These are phyloP conservation scores for Alternaria solani DNA, from an alignment of 2,329 filamentous ascomycete genomes.

Conservation along the genomic window DNA sequence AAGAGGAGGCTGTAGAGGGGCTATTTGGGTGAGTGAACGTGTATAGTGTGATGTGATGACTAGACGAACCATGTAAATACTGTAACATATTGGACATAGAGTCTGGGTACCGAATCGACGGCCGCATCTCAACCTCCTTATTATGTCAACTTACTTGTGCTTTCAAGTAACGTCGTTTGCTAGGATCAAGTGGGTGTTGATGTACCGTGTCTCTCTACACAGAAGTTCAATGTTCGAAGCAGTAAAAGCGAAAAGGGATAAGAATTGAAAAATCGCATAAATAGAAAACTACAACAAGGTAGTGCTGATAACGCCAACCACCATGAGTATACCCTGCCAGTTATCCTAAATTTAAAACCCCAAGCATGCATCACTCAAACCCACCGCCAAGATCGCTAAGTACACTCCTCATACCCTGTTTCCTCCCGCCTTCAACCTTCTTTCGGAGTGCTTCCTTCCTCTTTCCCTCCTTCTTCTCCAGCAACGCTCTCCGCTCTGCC, in stretches of 20 bases:
- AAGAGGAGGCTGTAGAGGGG: slow-evolving; percentile 85
- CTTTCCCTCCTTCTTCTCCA: slow-evolving; percentile 62
- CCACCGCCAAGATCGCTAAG: slow-evolving; percentile 43
- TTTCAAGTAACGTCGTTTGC: background rate
- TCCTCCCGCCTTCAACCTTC: slow-evolving; percentile 48
- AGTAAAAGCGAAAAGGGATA: background rate
- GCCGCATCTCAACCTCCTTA: background rate
- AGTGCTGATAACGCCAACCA: background rate
- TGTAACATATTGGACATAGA: slow-evolving; percentile 12
- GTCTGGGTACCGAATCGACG: background rate
- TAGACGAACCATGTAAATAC: background rate
- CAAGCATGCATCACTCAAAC: slow-evolving; percentile 41
- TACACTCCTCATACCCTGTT: slow-evolving; percentile 43
- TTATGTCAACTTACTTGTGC: too few species aligned
- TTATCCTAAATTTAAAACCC: background rate
- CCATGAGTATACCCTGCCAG: background rate
- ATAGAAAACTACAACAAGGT: background rate
- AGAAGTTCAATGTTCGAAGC: background rate
- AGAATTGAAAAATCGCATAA: background rate
- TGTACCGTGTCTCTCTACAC: too few species aligned
- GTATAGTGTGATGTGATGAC: slow-evolving; percentile 28
- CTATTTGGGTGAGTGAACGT: slow-evolving; percentile 89
- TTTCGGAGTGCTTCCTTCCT: slow-evolving; percentile 59
- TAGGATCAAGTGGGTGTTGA: too few species aligned
- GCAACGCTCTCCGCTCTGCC: slow-evolving; percentile 60